Evolutionary conservation across 1,284 basidiomycete species (phyloP).

Genomic region (Puccinia triticina): DNA sequence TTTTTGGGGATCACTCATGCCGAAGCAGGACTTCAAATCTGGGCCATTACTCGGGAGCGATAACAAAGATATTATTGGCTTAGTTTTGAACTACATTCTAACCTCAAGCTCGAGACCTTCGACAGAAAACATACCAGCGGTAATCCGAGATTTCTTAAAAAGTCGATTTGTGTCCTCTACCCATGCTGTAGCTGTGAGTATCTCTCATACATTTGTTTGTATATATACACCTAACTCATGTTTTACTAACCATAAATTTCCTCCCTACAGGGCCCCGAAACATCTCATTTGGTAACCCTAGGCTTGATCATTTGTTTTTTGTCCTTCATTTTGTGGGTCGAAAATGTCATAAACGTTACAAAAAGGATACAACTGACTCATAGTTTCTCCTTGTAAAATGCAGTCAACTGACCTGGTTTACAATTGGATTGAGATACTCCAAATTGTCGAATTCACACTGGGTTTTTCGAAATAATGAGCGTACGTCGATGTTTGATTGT

Average conservation of each 20-base stretch:
- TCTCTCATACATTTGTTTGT: too few species aligned
- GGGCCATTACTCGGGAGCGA: background rate
- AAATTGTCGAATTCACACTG: background rate
- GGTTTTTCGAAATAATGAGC: background rate
- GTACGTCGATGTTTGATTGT: background rate
- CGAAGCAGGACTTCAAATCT: background rate
- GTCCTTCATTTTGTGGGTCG: background rate
- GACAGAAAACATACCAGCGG: background rate
- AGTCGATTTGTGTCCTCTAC: conserved; percentile 5
- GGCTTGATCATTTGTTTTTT: background rate
- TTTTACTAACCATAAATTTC: background rate
- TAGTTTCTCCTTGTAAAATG: background rate
- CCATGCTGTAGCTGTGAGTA: conserved; percentile 8
- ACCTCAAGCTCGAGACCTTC: background rate
- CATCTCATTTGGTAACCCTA: background rate
- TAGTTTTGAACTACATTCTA: background rate
- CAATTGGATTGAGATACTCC: conserved; percentile 6
- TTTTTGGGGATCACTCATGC: background rate
- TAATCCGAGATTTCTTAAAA: background rate
- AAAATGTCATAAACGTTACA: too few species aligned
- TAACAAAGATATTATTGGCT: background rate
- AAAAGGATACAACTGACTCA: background rate
- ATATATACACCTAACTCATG: background rate
- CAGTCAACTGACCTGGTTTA: conserved; percentile 1
- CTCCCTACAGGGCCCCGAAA: background rate